Evolutionary conservation across 2,329 filamentous ascomycete species (phyloP).

Genomic region (Fusarium globosum): DNA sequence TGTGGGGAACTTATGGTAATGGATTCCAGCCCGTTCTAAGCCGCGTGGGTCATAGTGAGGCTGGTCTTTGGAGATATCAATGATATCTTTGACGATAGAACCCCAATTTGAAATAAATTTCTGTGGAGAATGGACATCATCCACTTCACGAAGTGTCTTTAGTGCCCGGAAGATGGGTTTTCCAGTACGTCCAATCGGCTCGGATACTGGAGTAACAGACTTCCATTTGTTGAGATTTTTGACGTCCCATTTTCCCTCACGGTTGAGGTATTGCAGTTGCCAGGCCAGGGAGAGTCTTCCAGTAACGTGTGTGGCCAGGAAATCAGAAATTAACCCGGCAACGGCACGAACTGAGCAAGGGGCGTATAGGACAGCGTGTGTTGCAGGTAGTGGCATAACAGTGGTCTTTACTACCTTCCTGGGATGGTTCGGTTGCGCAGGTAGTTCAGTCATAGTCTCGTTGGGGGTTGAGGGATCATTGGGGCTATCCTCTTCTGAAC

Average conservation of each 20-base stretch:
- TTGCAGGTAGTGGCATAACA: conserved; percentile 80
- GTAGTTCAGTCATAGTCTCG: conserved; percentile 56
- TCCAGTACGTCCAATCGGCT: conserved; percentile 69
- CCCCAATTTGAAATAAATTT: conserved; percentile 77
- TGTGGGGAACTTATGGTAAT: conserved; percentile 89
- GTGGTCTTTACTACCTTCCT: conserved; percentile 71
- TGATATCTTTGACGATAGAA: conserved; percentile 75
- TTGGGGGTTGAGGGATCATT: conserved; percentile 61
- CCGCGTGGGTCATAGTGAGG: conserved; percentile 87
- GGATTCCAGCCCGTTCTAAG: conserved; percentile 73
- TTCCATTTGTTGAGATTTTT: conserved; percentile 96
- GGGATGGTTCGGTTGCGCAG: conserved; percentile 61
- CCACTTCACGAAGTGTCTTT: conserved; percentile 92
- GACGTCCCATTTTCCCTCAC: conserved; percentile 96
- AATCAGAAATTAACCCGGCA: conserved; percentile 84
- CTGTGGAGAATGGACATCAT: conserved; percentile 81
- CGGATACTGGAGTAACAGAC: conserved; percentile 79
- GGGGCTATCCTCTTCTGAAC: conserved; percentile 51
- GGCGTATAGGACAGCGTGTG: conserved; percentile 86
- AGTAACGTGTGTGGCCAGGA: conserved; percentile 80
- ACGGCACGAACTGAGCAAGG: conserved; percentile 79
- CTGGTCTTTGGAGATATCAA: conserved; percentile 91
- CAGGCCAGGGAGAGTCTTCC: conserved; percentile 83
- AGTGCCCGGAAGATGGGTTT: conserved; percentile 82
- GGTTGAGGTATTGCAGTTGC: conserved; percentile 90